A percentile compares a stretch with the other conserved stretches of the same genome.
Conservation (phyloP, 2,329 filamentous ascomycete species). For the Alternaria viburni region DNA sequence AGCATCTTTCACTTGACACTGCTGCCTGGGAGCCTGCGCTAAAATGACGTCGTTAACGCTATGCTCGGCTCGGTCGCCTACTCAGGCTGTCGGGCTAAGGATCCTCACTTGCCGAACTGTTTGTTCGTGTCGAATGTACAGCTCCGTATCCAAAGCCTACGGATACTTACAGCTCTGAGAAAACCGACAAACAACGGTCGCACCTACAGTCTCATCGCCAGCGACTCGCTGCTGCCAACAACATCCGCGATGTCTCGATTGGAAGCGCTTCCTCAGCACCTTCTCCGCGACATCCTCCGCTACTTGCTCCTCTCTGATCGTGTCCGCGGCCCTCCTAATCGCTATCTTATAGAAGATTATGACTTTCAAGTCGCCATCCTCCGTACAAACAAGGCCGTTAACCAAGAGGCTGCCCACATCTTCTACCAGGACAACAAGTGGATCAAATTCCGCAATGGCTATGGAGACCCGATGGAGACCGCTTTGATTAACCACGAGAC, state of each 20-base stretch:
- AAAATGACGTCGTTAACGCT: background rate
- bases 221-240: too few species aligned
- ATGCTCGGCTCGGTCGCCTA: too few species aligned
- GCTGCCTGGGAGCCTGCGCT: background rate
- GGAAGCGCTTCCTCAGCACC: background rate
- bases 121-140: too few species aligned
- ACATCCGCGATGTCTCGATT: background rate
- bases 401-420: background rate
- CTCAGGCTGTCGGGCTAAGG: too few species aligned
- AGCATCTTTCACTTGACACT: background rate
- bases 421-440: background rate
- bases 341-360: background rate
- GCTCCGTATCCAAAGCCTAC: too few species aligned
- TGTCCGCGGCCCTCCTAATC: fast-evolving
- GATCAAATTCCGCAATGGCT: background rate
- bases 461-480: background rate
- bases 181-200: too few species aligned
- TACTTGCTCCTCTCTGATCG: background rate
- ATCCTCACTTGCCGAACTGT: too few species aligned
- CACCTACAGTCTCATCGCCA: too few species aligned
- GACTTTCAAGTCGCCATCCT: background rate
- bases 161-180: too few species aligned
- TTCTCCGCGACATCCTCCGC: background rate
- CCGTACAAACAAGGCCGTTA: background rate
- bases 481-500: background rate